Percentiles rank a stretch among this genome's conserved stretches.
Conservation (phyloP, 192 early-diverging fungal genomes). For the Phlyctochytrium arcticum region DNA sequence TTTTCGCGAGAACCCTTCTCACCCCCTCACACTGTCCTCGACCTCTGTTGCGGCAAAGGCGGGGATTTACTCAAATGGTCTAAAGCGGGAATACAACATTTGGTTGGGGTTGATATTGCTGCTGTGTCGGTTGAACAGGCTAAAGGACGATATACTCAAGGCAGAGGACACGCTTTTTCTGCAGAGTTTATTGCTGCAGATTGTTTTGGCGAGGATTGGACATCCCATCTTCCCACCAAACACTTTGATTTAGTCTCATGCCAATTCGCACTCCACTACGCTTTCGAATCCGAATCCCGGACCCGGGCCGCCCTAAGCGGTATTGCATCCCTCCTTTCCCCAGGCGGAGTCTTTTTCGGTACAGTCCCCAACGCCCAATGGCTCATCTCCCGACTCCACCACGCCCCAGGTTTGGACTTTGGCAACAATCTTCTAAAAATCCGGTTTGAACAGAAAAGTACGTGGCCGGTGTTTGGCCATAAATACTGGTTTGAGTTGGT, state of each 20-base stretch:
- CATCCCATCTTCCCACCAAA: not conserved
- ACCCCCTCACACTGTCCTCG: constrained; percentile 75
- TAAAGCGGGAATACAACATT: constrained; percentile 65
- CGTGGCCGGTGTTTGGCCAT: constrained; percentile 67
- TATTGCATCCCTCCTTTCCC: constrained; percentile 60
- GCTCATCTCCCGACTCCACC: constrained; percentile 65
- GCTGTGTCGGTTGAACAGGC: constrained; percentile 82
- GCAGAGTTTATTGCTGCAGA: constrained; percentile 83
- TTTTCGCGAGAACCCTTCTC: constrained; percentile 48
- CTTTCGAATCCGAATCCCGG: constrained; percentile 80
- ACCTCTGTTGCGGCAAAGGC: constrained; percentile 88
- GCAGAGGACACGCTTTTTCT: constrained; percentile 50
- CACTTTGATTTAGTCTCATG: constrained; percentile 83
- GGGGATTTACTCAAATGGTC: constrained; percentile 45
- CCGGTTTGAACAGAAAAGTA: constrained; percentile 67
- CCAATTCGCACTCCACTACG: constrained; percentile 97
- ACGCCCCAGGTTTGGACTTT: constrained; percentile 48
- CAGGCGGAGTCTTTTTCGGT: constrained; percentile 82
- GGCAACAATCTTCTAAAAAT: constrained; percentile 90
- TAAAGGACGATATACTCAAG: constrained; percentile 58
- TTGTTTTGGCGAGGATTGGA: constrained; percentile 59
- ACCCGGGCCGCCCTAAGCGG: constrained; percentile 79
- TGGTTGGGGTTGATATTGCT: constrained; percentile 88
- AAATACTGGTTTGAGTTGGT: constrained; percentile 88
- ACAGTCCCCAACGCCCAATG: constrained; percentile 91